These are phyloP conservation scores for Fusarium coffeatum DNA, from an alignment of 2,329 filamentous ascomycete genomes.

Conservation along the genomic window DNA sequence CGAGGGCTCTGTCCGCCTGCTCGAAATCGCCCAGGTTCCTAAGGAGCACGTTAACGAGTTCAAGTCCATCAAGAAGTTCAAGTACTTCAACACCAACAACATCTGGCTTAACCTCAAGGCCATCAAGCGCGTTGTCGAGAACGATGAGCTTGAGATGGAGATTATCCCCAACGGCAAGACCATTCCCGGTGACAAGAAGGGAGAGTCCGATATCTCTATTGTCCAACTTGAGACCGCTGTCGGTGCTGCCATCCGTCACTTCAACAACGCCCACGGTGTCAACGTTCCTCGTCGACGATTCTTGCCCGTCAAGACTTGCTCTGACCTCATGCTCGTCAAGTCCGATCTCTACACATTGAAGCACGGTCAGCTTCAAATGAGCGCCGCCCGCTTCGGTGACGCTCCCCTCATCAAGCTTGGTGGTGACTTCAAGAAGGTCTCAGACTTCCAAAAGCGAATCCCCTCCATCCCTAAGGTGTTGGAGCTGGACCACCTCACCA, in stretches of 20 bases:
- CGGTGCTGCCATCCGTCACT: conserved; percentile 97
- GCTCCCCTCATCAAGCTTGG: conserved; percentile 99
- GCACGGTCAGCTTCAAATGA: conserved; percentile 98
- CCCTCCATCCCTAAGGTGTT: conserved; percentile 90
- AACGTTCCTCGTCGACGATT: conserved; percentile 98
- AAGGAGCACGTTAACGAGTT: conserved; percentile 99
- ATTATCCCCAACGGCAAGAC: conserved; percentile 99
- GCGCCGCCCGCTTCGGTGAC: conserved; percentile 94
- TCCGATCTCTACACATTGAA: conserved; percentile 98
- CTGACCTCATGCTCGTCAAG: conserved; percentile 99
- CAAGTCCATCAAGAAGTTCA: conserved; percentile 99
- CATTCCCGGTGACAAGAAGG: conserved; percentile 99
- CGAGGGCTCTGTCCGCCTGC: conserved; percentile 93
- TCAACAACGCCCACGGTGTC: conserved; percentile 98
- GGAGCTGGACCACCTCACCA: conserved; percentile 94
- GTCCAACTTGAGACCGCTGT: conserved; percentile 99
- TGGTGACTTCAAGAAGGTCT: conserved; percentile 99
- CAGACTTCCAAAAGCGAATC: conserved; percentile 91
- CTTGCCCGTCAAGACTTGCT: conserved; percentile 99
- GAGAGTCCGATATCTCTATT: conserved; percentile 96
- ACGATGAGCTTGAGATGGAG: conserved; percentile 98
- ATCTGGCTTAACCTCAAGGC: conserved; percentile 99
- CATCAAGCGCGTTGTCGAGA: conserved; percentile 98
- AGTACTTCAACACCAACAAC: conserved; percentile 99
- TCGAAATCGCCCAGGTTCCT: conserved; percentile 98